A percentile compares a stretch with the other conserved stretches of the same genome.
Evolutionary conservation across 345 rosid species (phyloP).

Genomic region (Linum lewisii): DNA sequence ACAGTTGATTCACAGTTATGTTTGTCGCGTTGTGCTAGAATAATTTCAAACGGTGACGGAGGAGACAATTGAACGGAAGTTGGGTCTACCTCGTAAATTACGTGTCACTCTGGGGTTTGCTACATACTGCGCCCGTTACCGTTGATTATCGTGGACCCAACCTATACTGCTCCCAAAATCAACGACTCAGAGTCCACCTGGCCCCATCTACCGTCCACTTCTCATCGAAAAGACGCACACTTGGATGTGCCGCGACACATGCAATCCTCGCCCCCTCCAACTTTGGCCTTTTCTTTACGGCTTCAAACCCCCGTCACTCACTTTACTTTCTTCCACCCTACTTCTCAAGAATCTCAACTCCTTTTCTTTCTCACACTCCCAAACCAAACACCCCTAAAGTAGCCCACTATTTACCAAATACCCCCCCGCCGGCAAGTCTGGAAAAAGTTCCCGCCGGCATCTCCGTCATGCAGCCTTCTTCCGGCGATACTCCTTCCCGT

Average conservation of each 20-base stretch:
- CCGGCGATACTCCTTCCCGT: slow-evolving; percentile 2
- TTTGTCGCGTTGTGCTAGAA: neutral
- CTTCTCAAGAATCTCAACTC: neutral
- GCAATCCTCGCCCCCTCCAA: neutral
- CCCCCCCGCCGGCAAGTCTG: slow-evolving; percentile 4
- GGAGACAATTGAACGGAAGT: neutral
- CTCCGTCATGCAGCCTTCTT: slow-evolving; percentile 7
- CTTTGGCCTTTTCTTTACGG: neutral
- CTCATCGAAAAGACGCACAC: neutral
- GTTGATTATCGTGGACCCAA: neutral
- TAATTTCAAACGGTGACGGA: neutral
- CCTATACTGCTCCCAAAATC: neutral
- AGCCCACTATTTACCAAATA: slow-evolving; percentile 15
- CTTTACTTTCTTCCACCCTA: neutral
- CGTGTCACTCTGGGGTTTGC: neutral
- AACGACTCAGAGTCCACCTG: neutral
- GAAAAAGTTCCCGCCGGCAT: neutral
- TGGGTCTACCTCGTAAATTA: neutral
- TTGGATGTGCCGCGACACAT: neutral
- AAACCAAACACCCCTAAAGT: slow-evolving; percentile 6
- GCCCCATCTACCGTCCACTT: neutral
- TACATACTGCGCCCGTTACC: neutral
- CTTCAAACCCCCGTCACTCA: neutral
- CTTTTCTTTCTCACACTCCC: neutral
- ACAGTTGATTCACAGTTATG: neutral